These are phyloP conservation scores for Triticum dicoccoides DNA, from an alignment of 176 grass and related monocot genomes.

Conservation along the genomic window DNA sequence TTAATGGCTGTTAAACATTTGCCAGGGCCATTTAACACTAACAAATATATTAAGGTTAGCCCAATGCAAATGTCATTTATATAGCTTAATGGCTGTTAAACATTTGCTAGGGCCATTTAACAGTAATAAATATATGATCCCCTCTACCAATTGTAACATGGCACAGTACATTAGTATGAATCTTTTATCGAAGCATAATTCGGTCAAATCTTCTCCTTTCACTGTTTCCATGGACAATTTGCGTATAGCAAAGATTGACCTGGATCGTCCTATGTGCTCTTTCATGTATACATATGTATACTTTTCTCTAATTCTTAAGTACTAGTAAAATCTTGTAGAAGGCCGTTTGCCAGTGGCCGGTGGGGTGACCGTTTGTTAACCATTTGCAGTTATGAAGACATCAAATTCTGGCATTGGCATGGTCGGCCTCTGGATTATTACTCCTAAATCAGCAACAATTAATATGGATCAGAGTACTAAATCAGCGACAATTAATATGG, in stretches of 20 bases:
- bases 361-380: neutral
- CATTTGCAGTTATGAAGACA: neutral
- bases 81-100: neutral
- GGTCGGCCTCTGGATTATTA: neutral
- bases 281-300: neutral
- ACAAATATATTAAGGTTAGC: neutral
- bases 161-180: neutral
- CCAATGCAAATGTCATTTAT: neutral
- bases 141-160: neutral
- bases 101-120: neutral
- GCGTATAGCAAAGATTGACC: neutral
- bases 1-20: neutral
- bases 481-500: no score
- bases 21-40: neutral
- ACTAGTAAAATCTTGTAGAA: neutral
- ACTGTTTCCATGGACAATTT: neutral
- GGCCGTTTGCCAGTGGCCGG: neutral
- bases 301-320: neutral
- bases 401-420: neutral
- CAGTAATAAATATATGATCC: neutral
- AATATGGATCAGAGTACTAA: no score
- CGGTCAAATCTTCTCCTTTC: neutral
- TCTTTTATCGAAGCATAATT: neutral
- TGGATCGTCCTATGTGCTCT: no score
- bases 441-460: no score